Conservation (phyloP, 2,329 filamentous ascomycete species). For the Stagonosporopsis rhizophila region DNA sequence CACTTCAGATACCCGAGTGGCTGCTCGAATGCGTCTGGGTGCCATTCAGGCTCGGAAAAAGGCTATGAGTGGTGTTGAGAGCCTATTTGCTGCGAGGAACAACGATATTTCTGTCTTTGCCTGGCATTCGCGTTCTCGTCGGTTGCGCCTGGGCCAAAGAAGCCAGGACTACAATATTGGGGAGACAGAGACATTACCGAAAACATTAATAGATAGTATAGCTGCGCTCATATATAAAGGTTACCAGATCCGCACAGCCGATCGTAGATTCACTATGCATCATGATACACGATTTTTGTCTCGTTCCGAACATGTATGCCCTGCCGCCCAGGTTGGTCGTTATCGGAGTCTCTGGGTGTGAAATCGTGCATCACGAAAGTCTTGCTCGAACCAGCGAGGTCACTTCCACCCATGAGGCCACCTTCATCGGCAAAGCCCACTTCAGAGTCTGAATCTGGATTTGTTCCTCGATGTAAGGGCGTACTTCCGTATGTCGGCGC, state of each 20-base stretch:
- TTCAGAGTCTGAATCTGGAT: slow-evolving; percentile 18
- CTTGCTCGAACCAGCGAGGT: slow-evolving; percentile 15
- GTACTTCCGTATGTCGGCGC: slow-evolving; percentile 23
- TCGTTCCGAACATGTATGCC: slow-evolving; percentile 18
- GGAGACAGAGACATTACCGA: not conserved
- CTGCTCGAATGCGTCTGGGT: no score
- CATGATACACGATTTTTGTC: slow-evolving; percentile 18
- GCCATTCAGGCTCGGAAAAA: no score
- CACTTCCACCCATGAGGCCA: slow-evolving; percentile 7
- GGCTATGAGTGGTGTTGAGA: no score
- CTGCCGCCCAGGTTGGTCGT: not conserved
- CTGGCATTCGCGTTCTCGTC: no score
- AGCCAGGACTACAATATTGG: no score
- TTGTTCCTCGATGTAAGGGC: slow-evolving; percentile 4
- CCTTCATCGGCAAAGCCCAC: slow-evolving; percentile 24
- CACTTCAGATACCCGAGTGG: no score
- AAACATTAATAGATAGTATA: not conserved
- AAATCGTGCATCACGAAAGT: slow-evolving; percentile 16
- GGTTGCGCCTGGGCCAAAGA: no score
- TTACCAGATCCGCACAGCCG: not conserved
- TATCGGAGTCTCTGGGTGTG: slow-evolving; percentile 2
- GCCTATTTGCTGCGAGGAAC: no score
- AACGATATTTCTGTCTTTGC: no score
- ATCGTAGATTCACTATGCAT: not conserved
- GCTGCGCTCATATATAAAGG: not conserved